Evolutionary conservation across 2,329 filamentous ascomycete genomes (phyloP).

Genomic region (Parafenestella ontariensis): DNA sequence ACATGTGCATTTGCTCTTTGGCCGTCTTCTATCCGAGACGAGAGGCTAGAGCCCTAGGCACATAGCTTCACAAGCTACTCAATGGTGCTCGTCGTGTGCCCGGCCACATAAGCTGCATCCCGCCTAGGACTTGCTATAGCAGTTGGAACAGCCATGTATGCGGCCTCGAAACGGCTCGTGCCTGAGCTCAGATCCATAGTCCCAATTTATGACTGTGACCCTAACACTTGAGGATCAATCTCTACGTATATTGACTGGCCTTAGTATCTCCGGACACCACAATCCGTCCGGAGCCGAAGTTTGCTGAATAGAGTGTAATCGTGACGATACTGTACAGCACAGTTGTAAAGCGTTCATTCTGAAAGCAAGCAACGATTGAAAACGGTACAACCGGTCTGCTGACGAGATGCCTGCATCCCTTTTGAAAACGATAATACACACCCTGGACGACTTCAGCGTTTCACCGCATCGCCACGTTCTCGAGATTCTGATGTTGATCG

Average conservation of each 20-base stretch:
- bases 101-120: neutral
- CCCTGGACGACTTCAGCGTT: neutral
- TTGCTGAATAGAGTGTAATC: neutral
- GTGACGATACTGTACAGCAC: neutral
- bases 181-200: neutral
- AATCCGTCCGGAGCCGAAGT: neutral
- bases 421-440: neutral
- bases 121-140: neutral
- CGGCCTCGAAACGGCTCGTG: neutral
- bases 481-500: neutral
- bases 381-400: neutral
- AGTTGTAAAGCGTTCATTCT: neutral
- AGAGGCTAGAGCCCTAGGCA: neutral
- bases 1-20: neutral
- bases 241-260: neutral
- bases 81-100: neutral
- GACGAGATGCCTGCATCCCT: neutral
- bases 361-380: neutral
- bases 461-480: constrained; percentile 1
- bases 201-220: neutral
- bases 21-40: neutral
- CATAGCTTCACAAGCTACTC: neutral
- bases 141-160: neutral
- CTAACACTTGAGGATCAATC: neutral
- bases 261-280: neutral